A percentile compares a stretch with the other conserved stretches of the same genome.
phyloP scores from a whole-genome alignment of 2,329 filamentous ascomycete genomes.

The Botrytis fabae region DNA sequence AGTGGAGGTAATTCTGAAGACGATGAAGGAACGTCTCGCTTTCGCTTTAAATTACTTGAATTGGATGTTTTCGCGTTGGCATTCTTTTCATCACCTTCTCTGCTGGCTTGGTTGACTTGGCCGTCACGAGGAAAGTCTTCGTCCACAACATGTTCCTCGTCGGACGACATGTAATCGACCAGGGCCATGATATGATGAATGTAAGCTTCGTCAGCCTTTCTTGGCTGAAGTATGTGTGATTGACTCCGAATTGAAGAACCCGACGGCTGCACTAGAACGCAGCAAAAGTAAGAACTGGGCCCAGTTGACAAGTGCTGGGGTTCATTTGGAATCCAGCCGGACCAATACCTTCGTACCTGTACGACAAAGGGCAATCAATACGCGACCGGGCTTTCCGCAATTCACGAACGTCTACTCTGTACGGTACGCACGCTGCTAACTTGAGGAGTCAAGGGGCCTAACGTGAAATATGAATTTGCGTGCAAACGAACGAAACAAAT shows the following conservation, averaged over 20 bases:
- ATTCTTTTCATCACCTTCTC: neutral
- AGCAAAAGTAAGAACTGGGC: neutral
- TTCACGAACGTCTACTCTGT: neutral
- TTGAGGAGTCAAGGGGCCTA: neutral
- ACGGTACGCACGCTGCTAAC: neutral
- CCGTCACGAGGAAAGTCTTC: neutral
- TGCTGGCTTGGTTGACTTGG: neutral
- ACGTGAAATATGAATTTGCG: neutral
- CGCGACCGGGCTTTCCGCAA: neutral
- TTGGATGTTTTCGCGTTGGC: neutral
- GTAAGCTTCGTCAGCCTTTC: neutral
- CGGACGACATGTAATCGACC: conserved; percentile 64
- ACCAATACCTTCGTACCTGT: neutral
- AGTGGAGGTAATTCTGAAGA: conserved; percentile 62
- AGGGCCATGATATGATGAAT: conserved; percentile 54
- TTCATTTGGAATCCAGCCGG: neutral
- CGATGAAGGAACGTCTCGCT: conserved; percentile 26
- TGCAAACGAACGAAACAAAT: neutral
- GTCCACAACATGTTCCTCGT: conserved; percentile 40
- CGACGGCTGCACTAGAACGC: neutral
- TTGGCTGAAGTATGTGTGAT: neutral
- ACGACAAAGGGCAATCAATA: neutral
- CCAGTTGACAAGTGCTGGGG: neutral
- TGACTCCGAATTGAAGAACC: neutral
- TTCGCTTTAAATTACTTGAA: conserved; percentile 40